Conservation (phyloP, 2,329 filamentous ascomycete species). For the Ophiostoma himal-ulmi region DNA sequence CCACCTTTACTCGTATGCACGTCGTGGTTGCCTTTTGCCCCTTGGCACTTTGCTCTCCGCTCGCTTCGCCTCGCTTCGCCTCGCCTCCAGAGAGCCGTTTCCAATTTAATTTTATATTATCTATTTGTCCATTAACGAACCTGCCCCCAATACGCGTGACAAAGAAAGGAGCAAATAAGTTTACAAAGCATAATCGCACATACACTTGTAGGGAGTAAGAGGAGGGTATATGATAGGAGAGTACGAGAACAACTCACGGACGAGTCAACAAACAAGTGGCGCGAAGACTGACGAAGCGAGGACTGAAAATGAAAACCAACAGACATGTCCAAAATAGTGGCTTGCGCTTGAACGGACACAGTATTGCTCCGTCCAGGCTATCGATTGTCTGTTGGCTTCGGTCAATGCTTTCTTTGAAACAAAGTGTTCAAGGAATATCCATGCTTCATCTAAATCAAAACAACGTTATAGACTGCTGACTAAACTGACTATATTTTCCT, state of each 20-base stretch:
- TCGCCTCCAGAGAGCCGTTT: conserved; percentile 10
- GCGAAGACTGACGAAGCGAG: too few relatives aligned
- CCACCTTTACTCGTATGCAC: neutral
- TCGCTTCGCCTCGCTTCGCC: conserved; percentile 13
- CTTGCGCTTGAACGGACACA: neutral
- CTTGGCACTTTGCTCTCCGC: neutral
- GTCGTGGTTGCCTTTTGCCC: conserved; percentile 4
- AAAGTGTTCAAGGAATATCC: too few relatives aligned
- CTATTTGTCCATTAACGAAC: neutral
- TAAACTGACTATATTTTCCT: neutral
- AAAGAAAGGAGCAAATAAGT: neutral
- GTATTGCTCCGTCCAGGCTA: neutral
- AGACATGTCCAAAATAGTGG: neutral
- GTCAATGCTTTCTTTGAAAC: neutral
- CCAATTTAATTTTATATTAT: neutral
- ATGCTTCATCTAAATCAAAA: neutral
- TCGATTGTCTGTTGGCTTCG: neutral
- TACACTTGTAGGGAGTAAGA: too few relatives aligned
- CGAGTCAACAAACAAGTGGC: too few relatives aligned
- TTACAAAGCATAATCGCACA: too few relatives aligned
- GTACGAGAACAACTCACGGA: too few relatives aligned
- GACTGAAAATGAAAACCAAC: neutral
- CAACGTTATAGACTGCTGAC: neutral
- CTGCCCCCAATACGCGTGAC: neutral
- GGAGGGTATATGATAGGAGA: too few relatives aligned